Evolutionary conservation across 2,329 filamentous ascomycete genomes (phyloP).

Genomic region (Talaromyces islandicus): DNA sequence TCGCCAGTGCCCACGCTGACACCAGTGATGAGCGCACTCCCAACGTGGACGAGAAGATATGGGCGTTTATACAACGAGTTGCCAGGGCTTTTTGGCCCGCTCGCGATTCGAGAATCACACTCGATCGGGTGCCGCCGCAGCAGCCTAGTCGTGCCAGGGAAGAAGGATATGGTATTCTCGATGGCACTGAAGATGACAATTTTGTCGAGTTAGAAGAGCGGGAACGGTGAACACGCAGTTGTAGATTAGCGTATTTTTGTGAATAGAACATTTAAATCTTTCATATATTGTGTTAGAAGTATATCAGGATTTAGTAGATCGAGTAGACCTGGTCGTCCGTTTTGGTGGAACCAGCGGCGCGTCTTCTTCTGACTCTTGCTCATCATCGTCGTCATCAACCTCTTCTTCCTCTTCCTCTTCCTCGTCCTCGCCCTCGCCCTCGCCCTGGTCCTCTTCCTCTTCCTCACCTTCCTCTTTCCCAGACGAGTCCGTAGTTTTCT

Average conservation of each 20-base stretch:
- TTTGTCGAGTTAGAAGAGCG: slow-evolving; percentile 9
- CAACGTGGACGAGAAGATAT: slow-evolving; percentile 30
- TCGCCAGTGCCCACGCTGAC: slow-evolving; percentile 1
- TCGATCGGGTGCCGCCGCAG: background rate
- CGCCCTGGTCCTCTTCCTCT: slow-evolving; percentile 6
- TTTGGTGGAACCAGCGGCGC: background rate
- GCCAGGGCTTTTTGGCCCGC: slow-evolving; percentile 14
- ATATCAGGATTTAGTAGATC: slow-evolving; percentile 3
- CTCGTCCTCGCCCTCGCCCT: slow-evolving; percentile 3
- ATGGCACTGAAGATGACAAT: slow-evolving; percentile 22
- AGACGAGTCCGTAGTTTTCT: slow-evolving; percentile 21
- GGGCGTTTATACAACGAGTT: slow-evolving; percentile 31
- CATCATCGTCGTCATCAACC: background rate
- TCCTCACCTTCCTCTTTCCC: slow-evolving; percentile 10
- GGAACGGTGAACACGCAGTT: background rate
- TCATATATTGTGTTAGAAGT: background rate
- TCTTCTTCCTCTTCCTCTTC: slow-evolving; percentile 5
- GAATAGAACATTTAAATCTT: too few species aligned
- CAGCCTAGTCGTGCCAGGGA: background rate
- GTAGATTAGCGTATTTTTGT: background rate
- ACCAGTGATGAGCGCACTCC: slow-evolving; percentile 15
- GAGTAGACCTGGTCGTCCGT: background rate
- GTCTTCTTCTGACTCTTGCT: background rate
- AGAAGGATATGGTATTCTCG: slow-evolving; percentile 2
- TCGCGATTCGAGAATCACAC: slow-evolving; percentile 2